phyloP scores from a whole-genome alignment of 352 stramenopile species.

The Phytophthora brassicae region DNA sequence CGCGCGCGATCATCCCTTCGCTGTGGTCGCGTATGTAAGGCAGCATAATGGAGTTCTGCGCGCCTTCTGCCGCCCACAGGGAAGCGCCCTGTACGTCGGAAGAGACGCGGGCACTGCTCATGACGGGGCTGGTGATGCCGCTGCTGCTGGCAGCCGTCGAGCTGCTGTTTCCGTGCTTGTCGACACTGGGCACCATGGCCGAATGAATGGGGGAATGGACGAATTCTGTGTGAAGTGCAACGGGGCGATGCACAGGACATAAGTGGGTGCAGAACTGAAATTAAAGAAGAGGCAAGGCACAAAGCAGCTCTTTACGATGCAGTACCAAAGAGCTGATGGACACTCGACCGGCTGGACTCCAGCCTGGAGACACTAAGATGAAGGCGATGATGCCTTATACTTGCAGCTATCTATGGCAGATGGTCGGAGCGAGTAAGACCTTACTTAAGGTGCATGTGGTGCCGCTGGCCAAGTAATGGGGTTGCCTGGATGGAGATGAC shows the following conservation, averaged over 20 bases:
- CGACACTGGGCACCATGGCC: slow-evolving; percentile 11
- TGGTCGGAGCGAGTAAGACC: no score
- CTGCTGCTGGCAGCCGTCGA: slow-evolving; percentile 20
- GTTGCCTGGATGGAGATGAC: neutral
- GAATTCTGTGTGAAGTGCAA: slow-evolving; percentile 13
- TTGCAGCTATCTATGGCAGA: neutral
- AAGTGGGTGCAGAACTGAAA: slow-evolving; percentile 6
- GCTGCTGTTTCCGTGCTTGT: slow-evolving; percentile 26
- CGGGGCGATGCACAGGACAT: slow-evolving; percentile 12
- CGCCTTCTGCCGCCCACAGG: slow-evolving; percentile 45
- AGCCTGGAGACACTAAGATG: neutral
- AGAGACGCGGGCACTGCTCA: slow-evolving; percentile 3
- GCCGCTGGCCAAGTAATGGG: no score
- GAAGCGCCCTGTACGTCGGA: slow-evolving; percentile 34
- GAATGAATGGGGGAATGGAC: slow-evolving; percentile 23
- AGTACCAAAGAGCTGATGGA: slow-evolving; percentile 7
- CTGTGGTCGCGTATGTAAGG: slow-evolving; percentile 62
- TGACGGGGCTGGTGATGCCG: slow-evolving; percentile 14
- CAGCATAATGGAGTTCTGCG: slow-evolving; percentile 43
- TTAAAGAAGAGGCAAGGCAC: neutral
- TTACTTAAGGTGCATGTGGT: no score
- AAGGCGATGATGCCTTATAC: slow-evolving; percentile 2
- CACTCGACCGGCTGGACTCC: neutral
- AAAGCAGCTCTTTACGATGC: slow-evolving; percentile 6
- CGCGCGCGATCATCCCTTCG: slow-evolving; percentile 41